phyloP scores from a whole-genome alignment of 352 stramenopile genomes.

The Aphanomyces invadans region DNA sequence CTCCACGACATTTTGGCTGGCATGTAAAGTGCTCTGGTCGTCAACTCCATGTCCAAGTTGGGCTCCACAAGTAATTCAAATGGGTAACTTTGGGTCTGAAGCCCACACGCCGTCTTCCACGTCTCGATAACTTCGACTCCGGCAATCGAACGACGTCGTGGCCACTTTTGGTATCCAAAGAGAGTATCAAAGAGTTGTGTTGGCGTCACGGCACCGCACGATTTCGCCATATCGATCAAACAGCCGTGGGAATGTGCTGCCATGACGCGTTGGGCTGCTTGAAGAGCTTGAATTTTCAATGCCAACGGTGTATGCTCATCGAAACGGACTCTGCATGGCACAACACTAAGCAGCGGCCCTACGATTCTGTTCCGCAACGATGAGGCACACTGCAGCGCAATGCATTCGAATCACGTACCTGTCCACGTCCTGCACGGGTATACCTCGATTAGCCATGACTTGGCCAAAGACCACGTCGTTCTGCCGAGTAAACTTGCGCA shows the following conservation, averaged over 20 bases:
- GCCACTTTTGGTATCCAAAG: neutral
- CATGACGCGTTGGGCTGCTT: neutral
- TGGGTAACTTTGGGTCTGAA: neutral
- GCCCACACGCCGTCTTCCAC: neutral
- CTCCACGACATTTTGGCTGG: neutral
- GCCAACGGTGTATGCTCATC: neutral
- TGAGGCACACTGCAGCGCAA: too few species aligned
- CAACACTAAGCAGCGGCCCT: neutral
- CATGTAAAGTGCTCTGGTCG: neutral
- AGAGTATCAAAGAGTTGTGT: neutral
- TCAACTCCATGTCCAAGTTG: neutral
- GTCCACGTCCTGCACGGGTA: neutral
- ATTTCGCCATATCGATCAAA: neutral
- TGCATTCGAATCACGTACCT: too few species aligned
- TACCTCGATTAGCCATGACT: neutral
- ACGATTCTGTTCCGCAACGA: slow-evolving; percentile 2
- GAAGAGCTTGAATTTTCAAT: neutral
- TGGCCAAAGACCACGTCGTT: slow-evolving; percentile 1
- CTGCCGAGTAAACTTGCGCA: slow-evolving; percentile 2
- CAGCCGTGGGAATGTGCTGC: neutral
- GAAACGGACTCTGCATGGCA: neutral
- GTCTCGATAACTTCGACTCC: neutral
- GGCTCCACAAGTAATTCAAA: neutral
- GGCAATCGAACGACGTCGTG: neutral
- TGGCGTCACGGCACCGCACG: neutral